These are phyloP conservation scores for Orbilia blumenaviensis DNA, from an alignment of 2,329 filamentous ascomycete species.

Conservation along the genomic window DNA sequence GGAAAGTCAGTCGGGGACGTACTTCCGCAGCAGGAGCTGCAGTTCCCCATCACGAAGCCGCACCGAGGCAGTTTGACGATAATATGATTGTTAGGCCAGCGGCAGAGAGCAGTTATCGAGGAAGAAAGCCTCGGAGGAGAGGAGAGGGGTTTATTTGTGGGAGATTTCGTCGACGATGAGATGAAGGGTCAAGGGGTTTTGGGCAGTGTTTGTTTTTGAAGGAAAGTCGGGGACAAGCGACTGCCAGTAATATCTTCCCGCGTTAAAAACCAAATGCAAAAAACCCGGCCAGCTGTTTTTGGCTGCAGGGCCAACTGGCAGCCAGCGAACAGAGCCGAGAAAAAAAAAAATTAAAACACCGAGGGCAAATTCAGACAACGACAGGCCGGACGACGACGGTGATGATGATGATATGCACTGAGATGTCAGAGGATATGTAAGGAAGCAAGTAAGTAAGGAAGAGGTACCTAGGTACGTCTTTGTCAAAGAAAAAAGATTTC, in stretches of 20 bases:
- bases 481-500: not conserved
- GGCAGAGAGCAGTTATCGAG: constrained; percentile 22
- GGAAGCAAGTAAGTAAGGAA: not conserved
- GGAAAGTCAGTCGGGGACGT: constrained; percentile 44
- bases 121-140: constrained; percentile 22
- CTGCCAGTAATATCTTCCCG: constrained; percentile 10
- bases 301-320: constrained; percentile 52
- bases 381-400: no score
- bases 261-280: not conserved
- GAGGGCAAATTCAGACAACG: not conserved
- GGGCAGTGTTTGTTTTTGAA: constrained; percentile 38
- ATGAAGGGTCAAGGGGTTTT: constrained; percentile 48
- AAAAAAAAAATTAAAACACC: not conserved
- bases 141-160: constrained; percentile 28
- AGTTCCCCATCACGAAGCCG: constrained; percentile 67
- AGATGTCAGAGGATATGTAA: no score
- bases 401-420: no score
- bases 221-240: constrained; percentile 19
- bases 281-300: constrained; percentile 37
- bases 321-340: constrained; percentile 11
- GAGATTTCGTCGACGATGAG: constrained; percentile 35
- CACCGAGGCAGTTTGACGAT: constrained; percentile 50
- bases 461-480: not conserved
- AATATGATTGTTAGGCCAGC: constrained; percentile 12
- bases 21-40: constrained; percentile 66